Evolutionary conservation across 1,139 yeast genomes (phyloP).

Genomic region (Debaryomyces psychrophilus): DNA sequence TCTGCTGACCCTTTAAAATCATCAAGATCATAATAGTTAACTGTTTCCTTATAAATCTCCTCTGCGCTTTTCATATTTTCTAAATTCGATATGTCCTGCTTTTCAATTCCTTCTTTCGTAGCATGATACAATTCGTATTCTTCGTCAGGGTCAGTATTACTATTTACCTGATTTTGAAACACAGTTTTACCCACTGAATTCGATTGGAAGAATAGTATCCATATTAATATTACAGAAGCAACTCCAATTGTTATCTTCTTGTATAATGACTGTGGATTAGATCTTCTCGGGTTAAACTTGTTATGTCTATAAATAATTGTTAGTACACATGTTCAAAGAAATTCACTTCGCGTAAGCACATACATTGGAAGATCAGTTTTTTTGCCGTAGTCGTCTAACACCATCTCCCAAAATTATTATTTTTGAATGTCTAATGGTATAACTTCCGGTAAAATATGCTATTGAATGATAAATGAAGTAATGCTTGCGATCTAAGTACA

Average conservation of each 20-base stretch:
- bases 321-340: conserved; percentile 11
- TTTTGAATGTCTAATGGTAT: background rate
- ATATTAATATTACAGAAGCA: conserved; percentile 10
- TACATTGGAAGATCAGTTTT: conserved; percentile 53
- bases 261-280: conserved; percentile 4
- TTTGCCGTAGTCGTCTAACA: conserved; percentile 39
- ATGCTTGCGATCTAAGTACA: background rate
- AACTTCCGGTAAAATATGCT: background rate
- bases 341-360: conserved; percentile 18
- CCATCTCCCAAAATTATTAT: conserved; percentile 22
- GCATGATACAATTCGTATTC: conserved; percentile 36
- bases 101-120: conserved; percentile 41
- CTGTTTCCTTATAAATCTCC: conserved; percentile 34
- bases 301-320: conserved; percentile 14
- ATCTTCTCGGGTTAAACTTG: conserved; percentile 13
- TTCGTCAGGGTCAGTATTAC: conserved; percentile 8
- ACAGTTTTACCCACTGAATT: background rate
- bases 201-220: conserved; percentile 14
- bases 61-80: conserved; percentile 16
- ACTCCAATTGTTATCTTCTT: conserved; percentile 12
- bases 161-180: conserved; percentile 14
- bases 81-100: conserved; percentile 11
- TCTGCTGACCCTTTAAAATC: conserved; percentile 57
- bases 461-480: background rate
- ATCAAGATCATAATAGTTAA: conserved; percentile 64